phyloP scores from a whole-genome alignment of 805 yeast genomes.

The Debaryomyces prosopidis region DNA sequence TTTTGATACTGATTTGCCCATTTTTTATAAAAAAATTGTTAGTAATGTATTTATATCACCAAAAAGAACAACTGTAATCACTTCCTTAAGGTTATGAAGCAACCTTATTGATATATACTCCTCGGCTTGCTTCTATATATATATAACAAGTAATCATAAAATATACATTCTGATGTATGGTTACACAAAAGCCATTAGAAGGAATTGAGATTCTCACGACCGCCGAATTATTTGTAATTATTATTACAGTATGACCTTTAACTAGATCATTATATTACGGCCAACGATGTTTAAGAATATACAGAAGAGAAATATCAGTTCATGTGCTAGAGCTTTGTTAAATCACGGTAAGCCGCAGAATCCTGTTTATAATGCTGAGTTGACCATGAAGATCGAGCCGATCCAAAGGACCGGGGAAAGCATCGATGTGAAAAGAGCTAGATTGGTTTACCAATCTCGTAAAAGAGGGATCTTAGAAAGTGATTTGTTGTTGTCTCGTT shows the following conservation, averaged over 20 bases:
- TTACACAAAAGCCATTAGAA: too few relatives aligned
- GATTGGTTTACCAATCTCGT: constrained; percentile 86
- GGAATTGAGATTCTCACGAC: too few relatives aligned
- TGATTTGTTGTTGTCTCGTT: constrained; percentile 79
- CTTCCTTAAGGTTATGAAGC: too few relatives aligned
- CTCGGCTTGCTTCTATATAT: too few relatives aligned
- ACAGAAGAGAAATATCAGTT: constrained; percentile 2
- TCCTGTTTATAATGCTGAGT: constrained; percentile 27
- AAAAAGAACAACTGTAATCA: too few relatives aligned
- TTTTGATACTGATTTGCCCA: constrained; percentile 96
- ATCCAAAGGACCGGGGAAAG: constrained; percentile 73
- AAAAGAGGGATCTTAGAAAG: constrained; percentile 95
- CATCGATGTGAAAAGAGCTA: constrained; percentile 74
- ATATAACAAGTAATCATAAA: too few relatives aligned
- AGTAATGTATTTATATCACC: background rate
- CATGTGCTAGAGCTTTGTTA: constrained; percentile 14
- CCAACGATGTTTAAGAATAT: constrained; percentile 1
- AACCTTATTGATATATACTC: too few relatives aligned
- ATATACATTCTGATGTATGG: too few relatives aligned
- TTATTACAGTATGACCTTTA: too few relatives aligned
- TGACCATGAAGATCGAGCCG: constrained; percentile 68
- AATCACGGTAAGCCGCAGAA: constrained; percentile 46
- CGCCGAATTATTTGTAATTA: too few relatives aligned
- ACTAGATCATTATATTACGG: background rate
- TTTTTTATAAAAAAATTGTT: constrained; percentile 22